These are phyloP conservation scores for Pistacia integerrima DNA, from an alignment of 345 rosid species.

Conservation along the genomic window DNA sequence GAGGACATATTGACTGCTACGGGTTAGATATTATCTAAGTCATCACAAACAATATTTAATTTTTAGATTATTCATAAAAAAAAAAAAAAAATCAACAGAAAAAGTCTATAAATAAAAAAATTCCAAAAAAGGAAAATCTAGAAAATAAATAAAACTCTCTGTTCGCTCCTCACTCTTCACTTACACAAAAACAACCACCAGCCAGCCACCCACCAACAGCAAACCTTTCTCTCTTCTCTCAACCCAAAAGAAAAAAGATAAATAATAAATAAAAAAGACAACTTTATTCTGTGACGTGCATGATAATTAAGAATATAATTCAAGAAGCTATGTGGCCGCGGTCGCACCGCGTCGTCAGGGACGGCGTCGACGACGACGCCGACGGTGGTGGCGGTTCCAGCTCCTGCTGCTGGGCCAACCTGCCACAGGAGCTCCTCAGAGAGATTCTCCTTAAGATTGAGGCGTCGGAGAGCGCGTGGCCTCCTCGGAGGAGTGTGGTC, in stretches of 20 bases:
- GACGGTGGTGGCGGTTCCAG: conserved; percentile 14
- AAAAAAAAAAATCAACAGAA: too few relatives aligned
- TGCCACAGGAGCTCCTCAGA: conserved; percentile 77
- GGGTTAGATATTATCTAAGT: too few relatives aligned
- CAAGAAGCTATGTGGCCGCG: conserved; percentile 49
- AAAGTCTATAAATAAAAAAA: not conserved
- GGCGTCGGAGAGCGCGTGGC: conserved; percentile 69
- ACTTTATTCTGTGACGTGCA: conserved; percentile 2
- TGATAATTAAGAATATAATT: conserved; percentile 55
- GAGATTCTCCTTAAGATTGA: conserved; percentile 70
- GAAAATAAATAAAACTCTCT: not conserved
- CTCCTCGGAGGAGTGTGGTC: conserved; percentile 64
- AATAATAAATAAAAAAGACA: too few relatives aligned
- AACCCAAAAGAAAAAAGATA: too few relatives aligned
- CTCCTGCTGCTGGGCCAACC: conserved; percentile 62
- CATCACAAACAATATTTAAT: too few relatives aligned
- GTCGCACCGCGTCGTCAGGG: conserved; percentile 58
- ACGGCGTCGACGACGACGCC: conserved; percentile 9
- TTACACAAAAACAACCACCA: not conserved
- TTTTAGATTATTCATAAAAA: too few relatives aligned
- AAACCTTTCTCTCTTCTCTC: too few relatives aligned
- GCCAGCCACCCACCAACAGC: too few relatives aligned
- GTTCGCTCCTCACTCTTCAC: not conserved
- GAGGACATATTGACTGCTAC: too few relatives aligned
- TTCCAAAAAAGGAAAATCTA: too few relatives aligned